Base-by-base conservation (phyloP, 2,329 filamentous ascomycete species). In the Trichothecium sympodiale region DNA sequence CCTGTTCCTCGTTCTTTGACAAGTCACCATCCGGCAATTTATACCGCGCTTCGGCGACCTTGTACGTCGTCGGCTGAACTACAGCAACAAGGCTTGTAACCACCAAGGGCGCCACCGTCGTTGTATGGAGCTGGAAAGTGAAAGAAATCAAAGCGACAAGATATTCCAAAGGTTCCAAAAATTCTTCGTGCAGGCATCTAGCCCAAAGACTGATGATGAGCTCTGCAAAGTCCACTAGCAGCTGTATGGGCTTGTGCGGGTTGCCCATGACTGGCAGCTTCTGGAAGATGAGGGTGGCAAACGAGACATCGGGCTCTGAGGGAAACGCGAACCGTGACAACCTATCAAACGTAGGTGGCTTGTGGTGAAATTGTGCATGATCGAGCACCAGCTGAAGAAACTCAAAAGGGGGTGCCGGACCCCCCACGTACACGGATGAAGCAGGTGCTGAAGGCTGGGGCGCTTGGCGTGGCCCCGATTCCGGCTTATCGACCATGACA, bases 261-360 rank as follows among this genome's bases (percentile, higher is more conserved):
- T 57, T 64, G 35, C 71, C 71, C 41, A 77, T 65, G 5, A 64
- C 52, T 0, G 79, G 73, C n/a, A 89, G 57, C 31, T 70, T 71
- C 42, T 83, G 75, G 36, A 84, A 71, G 20, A 88, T 70, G 16
- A 78, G 64, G 3, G 81, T 74, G 0, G 81, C 74, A 6, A 88
- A 63, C 1, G 76, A 79, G 31, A 68, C 68, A 1, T 59, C 53
- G 2, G 71, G 68, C n/a, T 74, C 62, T 0, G 81, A 82, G 2
- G 80, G 77, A 36, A 85, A 77, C 4, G 64, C 53, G 52, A 77
- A 75, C 32, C 71, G 73, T 7, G 77, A 69, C 13, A 89, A 61
- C 2, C 71, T 65, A 46, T 89, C 82, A 31, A 89, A 71, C 0
- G 76, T 78, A 13, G 79, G 67, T 3, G 76, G 68, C 29, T 72